phyloP scores from a whole-genome alignment of 2,329 filamentous ascomycete genomes.

The Fusarium falciforme region DNA sequence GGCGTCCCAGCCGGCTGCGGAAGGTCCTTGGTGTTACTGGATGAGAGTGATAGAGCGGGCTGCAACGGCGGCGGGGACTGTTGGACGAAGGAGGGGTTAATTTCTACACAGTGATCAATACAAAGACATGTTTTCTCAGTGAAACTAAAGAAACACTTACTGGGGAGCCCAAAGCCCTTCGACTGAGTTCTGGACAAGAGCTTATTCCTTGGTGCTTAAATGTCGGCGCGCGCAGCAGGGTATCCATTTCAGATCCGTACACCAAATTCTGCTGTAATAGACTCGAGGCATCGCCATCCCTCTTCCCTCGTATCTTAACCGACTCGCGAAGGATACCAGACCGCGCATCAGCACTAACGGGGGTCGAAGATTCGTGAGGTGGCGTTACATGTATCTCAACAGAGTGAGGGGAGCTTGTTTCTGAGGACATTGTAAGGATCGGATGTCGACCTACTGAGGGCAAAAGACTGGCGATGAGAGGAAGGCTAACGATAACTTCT shows the following conservation, averaged over 20 bases:
- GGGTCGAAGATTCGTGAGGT: neutral
- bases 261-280: neutral
- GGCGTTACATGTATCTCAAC: neutral
- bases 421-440: neutral
- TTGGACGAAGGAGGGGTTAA: slow-evolving; percentile 14
- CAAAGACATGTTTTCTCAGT: neutral
- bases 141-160: neutral
- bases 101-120: slow-evolving; percentile 22
- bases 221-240: neutral
- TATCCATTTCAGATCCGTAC: slow-evolving; percentile 19
- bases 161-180: neutral
- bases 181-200: slow-evolving; percentile 31
- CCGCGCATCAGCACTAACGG: neutral
- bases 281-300: slow-evolving; percentile 3
- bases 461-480: neutral
- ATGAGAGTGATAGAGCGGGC: slow-evolving; percentile 44
- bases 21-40: slow-evolving; percentile 39
- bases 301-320: neutral
- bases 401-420: slow-evolving; percentile 18
- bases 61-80: slow-evolving; percentile 24
- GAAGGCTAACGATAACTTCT: neutral
- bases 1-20: slow-evolving; percentile 37
- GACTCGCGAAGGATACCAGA: neutral
- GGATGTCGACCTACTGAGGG: neutral
- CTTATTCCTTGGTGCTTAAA: slow-evolving; percentile 23